Conservation (phyloP, 306 rosid genomes). For the Vachellia collinsii region DNA sequence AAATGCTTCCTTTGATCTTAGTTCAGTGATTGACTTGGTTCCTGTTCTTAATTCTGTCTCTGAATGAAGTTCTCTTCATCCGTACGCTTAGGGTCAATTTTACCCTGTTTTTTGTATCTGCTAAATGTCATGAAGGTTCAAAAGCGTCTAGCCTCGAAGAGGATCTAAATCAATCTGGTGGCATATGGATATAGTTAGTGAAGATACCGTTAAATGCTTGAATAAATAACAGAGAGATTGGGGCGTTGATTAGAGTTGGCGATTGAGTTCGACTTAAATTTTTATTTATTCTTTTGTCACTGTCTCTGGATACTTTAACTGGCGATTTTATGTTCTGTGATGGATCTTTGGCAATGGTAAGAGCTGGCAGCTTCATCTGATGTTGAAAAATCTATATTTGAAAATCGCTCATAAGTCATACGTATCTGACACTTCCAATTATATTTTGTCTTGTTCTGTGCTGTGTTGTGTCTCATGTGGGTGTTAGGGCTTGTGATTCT, state of each 20-base stretch:
- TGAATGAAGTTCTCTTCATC: background rate
- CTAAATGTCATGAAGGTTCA: background rate
- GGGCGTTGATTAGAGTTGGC: background rate
- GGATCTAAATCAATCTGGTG: background rate
- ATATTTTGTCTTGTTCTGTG: background rate
- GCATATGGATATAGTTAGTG: background rate
- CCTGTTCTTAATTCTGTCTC: constrained; percentile 6
- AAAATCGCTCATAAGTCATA: background rate
- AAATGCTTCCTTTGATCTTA: background rate
- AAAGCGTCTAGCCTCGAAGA: background rate
- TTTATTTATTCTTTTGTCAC: background rate
- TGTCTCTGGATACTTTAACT: background rate
- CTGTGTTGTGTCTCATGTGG: background rate
- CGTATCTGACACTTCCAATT: background rate
- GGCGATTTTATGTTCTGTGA: background rate
- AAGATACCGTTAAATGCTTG: background rate
- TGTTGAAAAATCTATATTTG: background rate
- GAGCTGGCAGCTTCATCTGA: background rate
- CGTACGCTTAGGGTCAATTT: no score
- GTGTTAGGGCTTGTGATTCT: background rate
- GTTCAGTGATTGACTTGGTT: background rate
- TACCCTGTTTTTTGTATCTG: background rate
- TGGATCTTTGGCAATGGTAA: background rate
- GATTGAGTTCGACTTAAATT: background rate
- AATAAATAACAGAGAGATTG: background rate